Evolutionary conservation across 2,329 filamentous ascomycete genomes (phyloP).

Genomic region (Pestalotiopsis sp.): DNA sequence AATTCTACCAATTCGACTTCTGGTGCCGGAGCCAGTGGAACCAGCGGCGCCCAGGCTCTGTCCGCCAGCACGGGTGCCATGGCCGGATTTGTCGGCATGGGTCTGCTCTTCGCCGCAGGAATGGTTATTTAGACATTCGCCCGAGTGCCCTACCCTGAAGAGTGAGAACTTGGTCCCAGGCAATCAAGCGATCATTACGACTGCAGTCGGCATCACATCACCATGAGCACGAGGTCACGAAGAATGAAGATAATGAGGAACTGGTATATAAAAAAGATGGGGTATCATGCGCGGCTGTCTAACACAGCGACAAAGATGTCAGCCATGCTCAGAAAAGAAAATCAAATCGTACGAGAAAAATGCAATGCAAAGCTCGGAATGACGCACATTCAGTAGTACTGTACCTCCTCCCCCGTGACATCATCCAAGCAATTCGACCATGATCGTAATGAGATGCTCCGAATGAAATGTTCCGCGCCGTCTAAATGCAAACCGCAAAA

Average conservation of each 20-base stretch:
- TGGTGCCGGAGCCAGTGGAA: neutral
- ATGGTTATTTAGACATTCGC: constrained; percentile 25
- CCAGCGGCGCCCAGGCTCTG: constrained; percentile 20
- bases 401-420: neutral
- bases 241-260: neutral
- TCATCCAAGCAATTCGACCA: neutral
- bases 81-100: constrained; percentile 38
- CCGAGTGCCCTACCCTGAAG: neutral
- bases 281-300: constrained; percentile 5
- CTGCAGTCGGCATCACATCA: neutral
- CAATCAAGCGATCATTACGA: no score
- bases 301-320: neutral
- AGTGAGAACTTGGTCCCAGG: neutral
- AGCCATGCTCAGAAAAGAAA: neutral
- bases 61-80: constrained; percentile 30
- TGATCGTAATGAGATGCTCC: neutral
- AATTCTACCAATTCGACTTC: constrained; percentile 6
- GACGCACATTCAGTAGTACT: neutral
- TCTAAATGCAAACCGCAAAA: neutral
- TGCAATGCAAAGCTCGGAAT: neutral
- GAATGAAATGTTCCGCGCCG: neutral
- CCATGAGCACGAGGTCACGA: constrained; percentile 26
- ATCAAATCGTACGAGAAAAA: neutral
- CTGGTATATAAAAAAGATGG: neutral
- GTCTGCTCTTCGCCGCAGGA: constrained; percentile 38